These are phyloP conservation scores for Solanum rostratum DNA, from an alignment of 257 asterid genomes.

Conservation along the genomic window DNA sequence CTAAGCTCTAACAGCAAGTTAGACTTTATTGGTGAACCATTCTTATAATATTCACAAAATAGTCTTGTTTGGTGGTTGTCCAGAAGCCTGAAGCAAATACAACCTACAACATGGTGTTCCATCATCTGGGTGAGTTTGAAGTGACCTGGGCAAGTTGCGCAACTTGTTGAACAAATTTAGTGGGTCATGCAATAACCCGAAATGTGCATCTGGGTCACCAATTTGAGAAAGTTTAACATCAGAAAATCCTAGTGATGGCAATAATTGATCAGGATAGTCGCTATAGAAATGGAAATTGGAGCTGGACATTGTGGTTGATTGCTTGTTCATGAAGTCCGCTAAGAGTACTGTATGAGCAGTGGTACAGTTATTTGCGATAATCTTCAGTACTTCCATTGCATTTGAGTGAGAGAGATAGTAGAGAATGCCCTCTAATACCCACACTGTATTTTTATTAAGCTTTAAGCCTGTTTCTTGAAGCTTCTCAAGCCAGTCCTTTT, in stretches of 20 bases:
- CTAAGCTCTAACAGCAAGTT: neutral
- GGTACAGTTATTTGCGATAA: constrained; percentile 57
- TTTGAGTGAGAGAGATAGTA: constrained; percentile 66
- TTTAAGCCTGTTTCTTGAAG: constrained; percentile 75
- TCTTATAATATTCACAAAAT: neutral
- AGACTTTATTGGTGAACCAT: neutral
- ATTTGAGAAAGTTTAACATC: constrained; percentile 83
- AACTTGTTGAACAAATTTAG: constrained; percentile 69
- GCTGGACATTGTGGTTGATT: constrained; percentile 70
- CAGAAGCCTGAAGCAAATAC: constrained; percentile 81
- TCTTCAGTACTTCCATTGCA: constrained; percentile 66
- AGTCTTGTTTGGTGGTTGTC: constrained; percentile 33
- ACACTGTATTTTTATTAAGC: constrained; percentile 55
- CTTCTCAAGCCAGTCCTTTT: constrained; percentile 82
- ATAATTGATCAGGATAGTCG: constrained; percentile 88
- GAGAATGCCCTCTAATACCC: constrained; percentile 86
- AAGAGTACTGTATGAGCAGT: constrained; percentile 62
- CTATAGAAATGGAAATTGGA: constrained; percentile 73
- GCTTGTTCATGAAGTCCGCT: constrained; percentile 96
- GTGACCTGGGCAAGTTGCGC: constrained; percentile 71
- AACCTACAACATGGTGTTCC: constrained; percentile 89
- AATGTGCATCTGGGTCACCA: constrained; percentile 93
- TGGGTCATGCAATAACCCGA: constrained; percentile 83
- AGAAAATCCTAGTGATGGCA: constrained; percentile 83
- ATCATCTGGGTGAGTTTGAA: constrained; percentile 77